Base-by-base conservation (phyloP, 2,329 filamentous ascomycete genomes). In the Penicillium italicum region DNA sequence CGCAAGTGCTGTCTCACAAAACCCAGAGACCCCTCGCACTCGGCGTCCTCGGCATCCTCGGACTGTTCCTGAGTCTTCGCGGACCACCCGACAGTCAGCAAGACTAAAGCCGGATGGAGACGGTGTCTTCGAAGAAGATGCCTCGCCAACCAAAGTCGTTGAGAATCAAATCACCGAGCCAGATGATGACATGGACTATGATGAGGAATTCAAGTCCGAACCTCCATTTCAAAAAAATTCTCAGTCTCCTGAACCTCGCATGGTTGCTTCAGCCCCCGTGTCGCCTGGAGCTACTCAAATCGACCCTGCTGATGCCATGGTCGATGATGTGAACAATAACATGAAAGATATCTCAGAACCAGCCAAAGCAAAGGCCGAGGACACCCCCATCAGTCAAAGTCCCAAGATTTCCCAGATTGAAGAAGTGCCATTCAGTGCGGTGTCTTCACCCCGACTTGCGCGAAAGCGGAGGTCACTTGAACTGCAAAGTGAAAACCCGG, bases 71-170 rank as follows among this genome's bases (percentile, higher is more conserved):
- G 71, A 74, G 56, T 69, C 67, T 4, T 69, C 67, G 14, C 61
- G 67, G 40, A 68, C 70, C 26, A 72, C 71, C 20, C 67, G 72
- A 41, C 67, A 69, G 56, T 74, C 72, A 14, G 65, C 71, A 31
- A 67, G 72, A 54, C 57, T 72, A 14, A 71, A 66, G 55, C 60
- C 64, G 6, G 62, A 63, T 36, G 56, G 52, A 22, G 58, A 64
- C 30, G 50, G 58, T n/a, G 50, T 57, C 34, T 55, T 58, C n/a
- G 62, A 67, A 20, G 59, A 65, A 34, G 59, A 53, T 11, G 30
- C 43, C 14, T 50, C 56, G 3, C 42, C 62, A 5, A 59, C 48
- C 30, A 63, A 59, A 37, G 31, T 30, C 12, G 46, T 38, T 5
- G 60, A 58, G 1, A 37, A 49, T 18, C 58, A 60, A 41, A 43